Evolutionary conservation across 495 filamentous ascomycete genomes (phyloP).

Genomic region (Podospora anserina): DNA sequence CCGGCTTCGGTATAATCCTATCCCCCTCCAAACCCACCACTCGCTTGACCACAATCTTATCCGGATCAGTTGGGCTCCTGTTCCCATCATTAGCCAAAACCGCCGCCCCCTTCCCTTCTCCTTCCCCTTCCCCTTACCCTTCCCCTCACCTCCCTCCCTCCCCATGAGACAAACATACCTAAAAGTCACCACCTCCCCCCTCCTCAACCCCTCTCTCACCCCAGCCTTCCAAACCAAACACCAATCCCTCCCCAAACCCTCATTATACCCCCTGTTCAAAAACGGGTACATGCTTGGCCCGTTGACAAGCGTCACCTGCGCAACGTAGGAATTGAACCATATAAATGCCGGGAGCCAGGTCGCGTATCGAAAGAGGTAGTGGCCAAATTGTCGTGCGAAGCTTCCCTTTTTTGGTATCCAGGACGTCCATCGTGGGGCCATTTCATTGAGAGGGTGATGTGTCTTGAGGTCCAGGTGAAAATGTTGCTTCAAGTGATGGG

Average conservation of each 20-base stretch:
- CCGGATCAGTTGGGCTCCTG: constrained; percentile 63
- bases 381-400: constrained; percentile 38
- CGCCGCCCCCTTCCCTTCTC: background rate
- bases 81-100: background rate
- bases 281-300: constrained; percentile 77
- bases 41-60: constrained; percentile 62
- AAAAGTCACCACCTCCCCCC: constrained; percentile 55
- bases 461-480: too few relatives aligned
- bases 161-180: constrained; percentile 31
- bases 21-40: constrained; percentile 70
- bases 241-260: constrained; percentile 53
- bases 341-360: constrained; percentile 62
- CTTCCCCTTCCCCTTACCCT: background rate
- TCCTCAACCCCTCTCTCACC: constrained; percentile 41
- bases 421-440: background rate
- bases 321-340: constrained; percentile 62
- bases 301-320: constrained; percentile 58
- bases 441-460: constrained; percentile 6
- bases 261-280: constrained; percentile 62
- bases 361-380: constrained; percentile 51
- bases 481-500: background rate
- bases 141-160: too few relatives aligned
- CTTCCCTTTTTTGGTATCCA: constrained; percentile 20
- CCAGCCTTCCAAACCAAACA: constrained; percentile 51
- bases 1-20: constrained; percentile 57